Evolutionary conservation across 176 grass and related monocot genomes (phyloP), one percentile per base, ranked within the genome.

Genomic region (Zea luxurians): DNA sequence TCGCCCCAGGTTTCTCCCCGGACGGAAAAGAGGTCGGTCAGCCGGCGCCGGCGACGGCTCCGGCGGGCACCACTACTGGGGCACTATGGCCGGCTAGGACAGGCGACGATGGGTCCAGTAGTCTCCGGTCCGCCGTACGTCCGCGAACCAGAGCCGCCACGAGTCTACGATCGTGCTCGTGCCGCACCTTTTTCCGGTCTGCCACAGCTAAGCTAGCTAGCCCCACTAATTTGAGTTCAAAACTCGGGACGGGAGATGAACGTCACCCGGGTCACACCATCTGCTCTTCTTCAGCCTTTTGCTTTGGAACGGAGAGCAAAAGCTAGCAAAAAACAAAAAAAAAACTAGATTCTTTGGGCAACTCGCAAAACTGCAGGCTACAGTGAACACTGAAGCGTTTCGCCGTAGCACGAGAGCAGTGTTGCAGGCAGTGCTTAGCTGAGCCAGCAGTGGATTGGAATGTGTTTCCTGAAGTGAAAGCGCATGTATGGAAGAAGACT

Each of bases 41-140:
- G 48, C 35, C 20, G 55, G 55, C n/a, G 59, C 59, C 69, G 69
- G 70, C 34, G 13, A 48, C 27, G 27, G 27, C 27, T 27, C 27
- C 27, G 27, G 27, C 27, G 27, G 27, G 27, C 27, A 27, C 27
- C 27, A 27, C 70, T 48, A 55, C 70, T 73, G 37, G 70, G 48
- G 70, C 70, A 73, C 70, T 73, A 73, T 13, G 70, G 70, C 48
- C 48, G 70, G 70, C 70, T 73, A 48, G 13, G 70, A 58, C 7
- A 9, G 18, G 52, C 47, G 69, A 18, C 66, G 43, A 15, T 12
- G 34, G 46, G 68, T 71, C 69, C 21, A 71, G 46, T 70, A 18
- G 13, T 40, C 38, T 40, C 3, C 3, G 38, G n/a, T 60, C n/a
- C 13, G 3, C 7, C 55, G 57, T 21, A 49, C 8, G 58, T 60